Base-by-base conservation (phyloP, 2,329 filamentous ascomycete genomes). In the Epichloe elymi region DNA sequence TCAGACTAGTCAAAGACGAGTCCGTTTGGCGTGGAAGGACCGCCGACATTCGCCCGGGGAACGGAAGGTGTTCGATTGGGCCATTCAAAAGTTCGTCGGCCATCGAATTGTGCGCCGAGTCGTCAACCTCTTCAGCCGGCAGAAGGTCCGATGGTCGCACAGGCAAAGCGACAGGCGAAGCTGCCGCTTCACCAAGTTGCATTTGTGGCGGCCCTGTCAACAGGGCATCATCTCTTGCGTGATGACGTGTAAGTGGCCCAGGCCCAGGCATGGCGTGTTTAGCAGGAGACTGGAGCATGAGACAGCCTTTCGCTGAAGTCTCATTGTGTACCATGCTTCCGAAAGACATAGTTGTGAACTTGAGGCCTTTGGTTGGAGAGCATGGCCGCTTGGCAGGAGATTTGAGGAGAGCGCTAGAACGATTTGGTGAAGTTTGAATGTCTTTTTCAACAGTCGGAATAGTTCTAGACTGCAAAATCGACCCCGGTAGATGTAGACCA, bases 371-470 rank as follows among this genome's bases (percentile, higher is more conserved):
- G 52, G 70, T 64, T 5, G 70, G 69, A 3, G 72, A 72, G 41
- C 71, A 67, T 2, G 71, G 68, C 43, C 74, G 66, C 61, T 77
- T 78, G 15, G 75, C 75, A 1, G 74, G 73, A 4, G 76, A 77
- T 49, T 71, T 69, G 3, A 77, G 60, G 4, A 75, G 59, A 1
- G 67, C 10, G 8, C 17, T 65, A 2, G 58, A 56, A 56, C 70
- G 74, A 57, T 67, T 64, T 5, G 68, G 63, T n/a, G 66, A 63
- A 6, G 53, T 46, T 6, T 58, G 58, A 35, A 44, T 58, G 10
- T 51, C 26, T n/a, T 58, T 53, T 1, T 56, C 53, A 1, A 47
- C 49, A 10, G 39, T 39, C 15, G 54, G 49, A n/a, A 51, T 52
- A 2, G 52, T 17, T 35, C 17, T 45, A 4, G 59, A 50, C 47